Evolutionary conservation across 2,329 filamentous ascomycete genomes (phyloP).

Genomic region (Metarhizium guizhouense): DNA sequence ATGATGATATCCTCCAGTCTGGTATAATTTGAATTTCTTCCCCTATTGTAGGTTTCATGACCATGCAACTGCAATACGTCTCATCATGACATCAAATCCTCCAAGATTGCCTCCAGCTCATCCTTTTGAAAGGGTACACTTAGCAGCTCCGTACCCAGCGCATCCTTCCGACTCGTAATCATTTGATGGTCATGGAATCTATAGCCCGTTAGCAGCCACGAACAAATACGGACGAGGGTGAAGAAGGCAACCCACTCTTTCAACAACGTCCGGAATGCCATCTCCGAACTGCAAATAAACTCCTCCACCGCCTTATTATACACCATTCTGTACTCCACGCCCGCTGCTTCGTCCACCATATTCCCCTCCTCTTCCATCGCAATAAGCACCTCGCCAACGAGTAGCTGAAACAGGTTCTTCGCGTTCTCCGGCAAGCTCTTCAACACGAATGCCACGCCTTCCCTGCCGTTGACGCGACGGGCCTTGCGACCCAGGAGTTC

Average conservation of each 20-base stretch:
- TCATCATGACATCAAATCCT: slow-evolving; percentile 47
- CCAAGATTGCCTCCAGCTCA: slow-evolving; percentile 80
- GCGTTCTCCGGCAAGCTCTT: slow-evolving; percentile 89
- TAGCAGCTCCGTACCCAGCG: slow-evolving; percentile 74
- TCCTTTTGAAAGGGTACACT: slow-evolving; percentile 79
- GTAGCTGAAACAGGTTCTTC: slow-evolving; percentile 71
- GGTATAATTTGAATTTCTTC: not conserved
- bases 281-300: slow-evolving; percentile 93
- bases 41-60: not conserved
- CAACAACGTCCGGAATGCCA: slow-evolving; percentile 85
- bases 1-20: too few species aligned
- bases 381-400: slow-evolving; percentile 76
- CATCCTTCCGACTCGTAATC: slow-evolving; percentile 82
- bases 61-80: not conserved
- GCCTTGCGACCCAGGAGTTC: slow-evolving; percentile 75
- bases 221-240: not conserved
- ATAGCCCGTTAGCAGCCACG: slow-evolving; percentile 17
- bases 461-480: slow-evolving; percentile 73
- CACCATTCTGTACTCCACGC: slow-evolving; percentile 81
- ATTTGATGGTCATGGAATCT: slow-evolving; percentile 97
- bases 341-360: slow-evolving; percentile 40
- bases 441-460: slow-evolving; percentile 85
- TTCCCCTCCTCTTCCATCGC: slow-evolving; percentile 53
- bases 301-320: slow-evolving; percentile 96
- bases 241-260: slow-evolving; percentile 62